These are phyloP conservation scores for Eutrema heterophyllum DNA, from an alignment of 345 rosid genomes.

Conservation along the genomic window DNA sequence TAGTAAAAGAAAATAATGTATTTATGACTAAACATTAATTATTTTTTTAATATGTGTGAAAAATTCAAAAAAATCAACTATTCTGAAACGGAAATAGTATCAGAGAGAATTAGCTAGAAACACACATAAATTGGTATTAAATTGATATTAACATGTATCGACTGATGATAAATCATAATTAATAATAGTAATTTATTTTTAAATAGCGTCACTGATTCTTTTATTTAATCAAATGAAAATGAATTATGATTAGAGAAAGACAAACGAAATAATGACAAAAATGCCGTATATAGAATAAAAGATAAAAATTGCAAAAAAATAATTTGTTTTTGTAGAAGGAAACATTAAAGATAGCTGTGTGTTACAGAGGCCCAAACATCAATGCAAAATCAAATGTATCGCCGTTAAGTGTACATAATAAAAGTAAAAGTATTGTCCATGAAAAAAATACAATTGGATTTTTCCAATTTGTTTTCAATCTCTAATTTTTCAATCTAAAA, in stretches of 20 bases:
- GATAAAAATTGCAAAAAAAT: neutral
- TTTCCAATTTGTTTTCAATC: neutral
- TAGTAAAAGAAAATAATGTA: no score
- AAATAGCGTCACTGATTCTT: neutral
- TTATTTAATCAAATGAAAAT: neutral
- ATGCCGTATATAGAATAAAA: neutral
- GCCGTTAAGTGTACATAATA: neutral
- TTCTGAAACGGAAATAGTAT: no score
- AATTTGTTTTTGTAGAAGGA: neutral
- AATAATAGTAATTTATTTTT: neutral
- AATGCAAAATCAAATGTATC: neutral
- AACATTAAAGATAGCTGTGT: neutral
- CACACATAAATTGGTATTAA: no score
- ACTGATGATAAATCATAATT: neutral
- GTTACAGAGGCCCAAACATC: constrained; percentile 13
- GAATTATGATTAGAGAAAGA: constrained; percentile 23
- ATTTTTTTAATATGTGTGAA: no score
- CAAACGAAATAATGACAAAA: constrained; percentile 28
- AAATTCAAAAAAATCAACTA: no score
- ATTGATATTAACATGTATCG: no score
- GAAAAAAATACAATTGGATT: neutral
- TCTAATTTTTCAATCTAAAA: neutral
- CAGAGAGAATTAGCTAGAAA: no score
- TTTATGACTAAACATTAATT: no score
- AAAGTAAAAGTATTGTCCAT: neutral